These are phyloP conservation scores for Coemansia furcata DNA, from an alignment of 192 early-diverging fungal species.

Conservation along the genomic window DNA sequence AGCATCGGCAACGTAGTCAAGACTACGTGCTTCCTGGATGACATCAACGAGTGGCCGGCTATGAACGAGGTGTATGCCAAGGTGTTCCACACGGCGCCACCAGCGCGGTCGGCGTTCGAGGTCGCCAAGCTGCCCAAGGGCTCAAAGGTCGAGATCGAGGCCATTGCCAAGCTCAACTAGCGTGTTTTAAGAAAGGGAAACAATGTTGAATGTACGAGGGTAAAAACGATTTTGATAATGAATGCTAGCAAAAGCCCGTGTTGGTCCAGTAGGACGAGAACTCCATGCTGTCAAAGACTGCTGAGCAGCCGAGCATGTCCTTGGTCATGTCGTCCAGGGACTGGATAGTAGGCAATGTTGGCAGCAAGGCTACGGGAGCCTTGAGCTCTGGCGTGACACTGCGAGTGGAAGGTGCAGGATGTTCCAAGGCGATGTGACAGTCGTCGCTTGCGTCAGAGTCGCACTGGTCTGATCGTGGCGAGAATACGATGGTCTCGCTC, in stretches of 20 bases:
- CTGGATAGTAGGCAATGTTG: slow-evolving; percentile 22
- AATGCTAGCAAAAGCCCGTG: neutral
- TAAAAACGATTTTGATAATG: neutral
- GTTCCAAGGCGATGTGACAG: neutral
- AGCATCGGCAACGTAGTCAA: slow-evolving; percentile 86
- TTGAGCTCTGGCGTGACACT: slow-evolving; percentile 6
- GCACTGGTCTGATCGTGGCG: slow-evolving; percentile 16
- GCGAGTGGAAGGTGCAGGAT: slow-evolving; percentile 1
- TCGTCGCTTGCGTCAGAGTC: neutral
- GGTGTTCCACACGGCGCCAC: slow-evolving; percentile 65
- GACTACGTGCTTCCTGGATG: slow-evolving; percentile 93
- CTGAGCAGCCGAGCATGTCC: slow-evolving; percentile 21
- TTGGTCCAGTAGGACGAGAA: slow-evolving; percentile 28
- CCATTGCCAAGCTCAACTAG: slow-evolving; percentile 68
- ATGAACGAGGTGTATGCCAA: slow-evolving; percentile 90
- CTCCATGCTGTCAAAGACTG: slow-evolving; percentile 20
- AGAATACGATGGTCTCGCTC: slow-evolving; percentile 47
- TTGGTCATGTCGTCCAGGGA: slow-evolving; percentile 42
- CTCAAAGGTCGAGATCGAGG: slow-evolving; percentile 92
- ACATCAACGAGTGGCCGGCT: slow-evolving; percentile 83
- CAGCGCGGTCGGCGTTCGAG: slow-evolving; percentile 79
- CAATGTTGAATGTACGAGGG: neutral
- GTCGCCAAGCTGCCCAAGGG: slow-evolving; percentile 90
- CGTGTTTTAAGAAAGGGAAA: neutral
- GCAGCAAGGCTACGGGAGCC: slow-evolving; percentile 11